phyloP scores from a whole-genome alignment of 805 yeast genomes.

The Danielia reshetovae region DNA sequence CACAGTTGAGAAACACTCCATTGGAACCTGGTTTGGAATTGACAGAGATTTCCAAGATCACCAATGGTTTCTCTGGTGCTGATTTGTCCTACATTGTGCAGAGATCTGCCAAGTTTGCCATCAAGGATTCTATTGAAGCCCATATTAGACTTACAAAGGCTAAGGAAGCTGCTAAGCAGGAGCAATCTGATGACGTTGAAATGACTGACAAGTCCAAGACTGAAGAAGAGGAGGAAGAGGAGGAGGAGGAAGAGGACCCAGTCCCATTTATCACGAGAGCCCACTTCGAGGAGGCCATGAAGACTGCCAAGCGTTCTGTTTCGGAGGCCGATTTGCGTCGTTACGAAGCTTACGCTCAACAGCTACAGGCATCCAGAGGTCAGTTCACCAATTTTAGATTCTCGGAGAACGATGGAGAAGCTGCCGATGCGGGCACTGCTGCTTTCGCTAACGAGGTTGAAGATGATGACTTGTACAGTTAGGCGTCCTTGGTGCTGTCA shows the following conservation, averaged over 20 bases:
- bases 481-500: too few species aligned
- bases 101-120: conserved; percentile 98
- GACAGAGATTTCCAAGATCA: conserved; percentile 82
- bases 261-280: conserved; percentile 93
- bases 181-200: conserved; percentile 44
- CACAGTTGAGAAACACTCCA: conserved; percentile 98
- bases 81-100: conserved; percentile 96
- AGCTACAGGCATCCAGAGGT: conserved; percentile 93
- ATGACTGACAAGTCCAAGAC: conserved; percentile 32
- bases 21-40: conserved; percentile 94
- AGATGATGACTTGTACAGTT: conserved; percentile 29
- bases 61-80: conserved; percentile 99
- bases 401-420: conserved; percentile 41
- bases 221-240: conserved; percentile 38
- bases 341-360: conserved; percentile 97
- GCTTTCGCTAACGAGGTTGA: conserved; percentile 48
- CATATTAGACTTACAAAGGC: conserved; percentile 30
- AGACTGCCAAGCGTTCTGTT: conserved; percentile 97
- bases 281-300: conserved; percentile 99
- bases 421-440: conserved; percentile 26
- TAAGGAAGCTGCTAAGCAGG: conserved; percentile 32
- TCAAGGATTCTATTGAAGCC: conserved; percentile 96
- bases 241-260: conserved; percentile 80
- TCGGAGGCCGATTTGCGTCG: conserved; percentile 97
- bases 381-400: conserved; percentile 88